Evolutionary conservation across 2,329 filamentous ascomycete species (phyloP), one percentile per base, ranked within the genome.

Genomic region (Colletotrichum eleusines): DNA sequence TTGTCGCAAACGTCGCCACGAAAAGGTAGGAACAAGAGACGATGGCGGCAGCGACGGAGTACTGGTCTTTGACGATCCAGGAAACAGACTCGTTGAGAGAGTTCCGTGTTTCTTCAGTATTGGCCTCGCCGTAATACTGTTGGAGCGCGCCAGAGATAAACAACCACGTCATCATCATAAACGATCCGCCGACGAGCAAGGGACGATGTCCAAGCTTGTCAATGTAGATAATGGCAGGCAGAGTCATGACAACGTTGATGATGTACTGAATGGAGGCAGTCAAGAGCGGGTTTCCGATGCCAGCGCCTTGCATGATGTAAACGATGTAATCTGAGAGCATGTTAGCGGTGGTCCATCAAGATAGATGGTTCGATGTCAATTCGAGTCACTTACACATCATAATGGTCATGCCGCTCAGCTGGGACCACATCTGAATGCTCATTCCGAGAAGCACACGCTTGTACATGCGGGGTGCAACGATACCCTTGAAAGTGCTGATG

Each of bases 1-100:
- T 85, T 0, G 83, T 80, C 5, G 81, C 81, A 18, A 78, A 83
- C 0, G 80, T 81, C 0, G 88, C 88, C 23, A 91, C 88, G 65
- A 91, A 89, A 44, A 88, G 86, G 72, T 92, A 93, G 0, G 89
- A 91, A 74, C 86, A 90, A 1, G 90, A 89, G 66, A 92, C 90
- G 57, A 94, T 86, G 20, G 85, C 91, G 69, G 87, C 87, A 2
- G 90, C 90, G 1, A 87, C 84, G 0, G 84, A 77, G 3, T 83
- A 80, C 73, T 88, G 85, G 67, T 84, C 78, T 50, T 82, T 76
- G 42, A 91, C 82, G 26, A 89, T 81, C 88, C 88, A 91, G n/a
- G 86, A 86, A 42, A 90, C 86, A 59, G 85, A 81, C 23, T 79
- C 77, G 73, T 85, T 84, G 23, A 76, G 71, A 1, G 81, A 77